These are phyloP conservation scores for Dichomitus squalens DNA, from an alignment of 1,284 basidiomycete genomes.

Conservation along the genomic window DNA sequence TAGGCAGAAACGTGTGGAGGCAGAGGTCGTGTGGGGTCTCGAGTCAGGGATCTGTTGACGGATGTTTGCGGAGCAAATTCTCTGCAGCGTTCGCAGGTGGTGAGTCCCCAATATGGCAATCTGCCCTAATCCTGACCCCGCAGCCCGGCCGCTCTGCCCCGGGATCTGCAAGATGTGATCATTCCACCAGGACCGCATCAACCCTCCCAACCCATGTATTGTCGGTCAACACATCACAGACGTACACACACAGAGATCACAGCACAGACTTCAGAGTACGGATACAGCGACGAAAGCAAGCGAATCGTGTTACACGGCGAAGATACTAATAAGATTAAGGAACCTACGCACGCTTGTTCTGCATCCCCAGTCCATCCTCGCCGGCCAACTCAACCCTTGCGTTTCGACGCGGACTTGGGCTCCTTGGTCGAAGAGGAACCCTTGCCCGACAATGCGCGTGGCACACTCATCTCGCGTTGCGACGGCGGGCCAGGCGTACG, in stretches of 20 bases:
- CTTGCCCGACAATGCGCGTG: background rate
- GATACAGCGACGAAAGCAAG: slow-evolving; percentile 13
- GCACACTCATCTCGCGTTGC: slow-evolving; percentile 20
- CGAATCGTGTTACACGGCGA: slow-evolving; percentile 7
- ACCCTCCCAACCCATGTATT: too few relatives aligned
- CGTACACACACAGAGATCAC: background rate
- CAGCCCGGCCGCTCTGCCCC: background rate
- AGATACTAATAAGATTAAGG: slow-evolving; percentile 22
- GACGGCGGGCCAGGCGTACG: slow-evolving; percentile 32
- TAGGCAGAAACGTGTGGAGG: background rate
- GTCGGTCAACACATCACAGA: too few relatives aligned
- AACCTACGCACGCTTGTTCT: slow-evolving; percentile 2
- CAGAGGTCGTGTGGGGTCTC: slow-evolving; percentile 27
- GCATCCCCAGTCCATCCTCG: background rate
- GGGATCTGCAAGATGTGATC: slow-evolving; percentile 5
- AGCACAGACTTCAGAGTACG: slow-evolving; percentile 1
- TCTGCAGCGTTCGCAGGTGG: slow-evolving; percentile 23
- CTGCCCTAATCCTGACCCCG: background rate
- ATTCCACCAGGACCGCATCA: background rate
- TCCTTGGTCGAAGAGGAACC: background rate
- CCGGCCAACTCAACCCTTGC: background rate
- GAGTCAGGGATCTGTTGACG: slow-evolving; percentile 31
- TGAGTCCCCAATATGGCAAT: slow-evolving; percentile 28
- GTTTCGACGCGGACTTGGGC: background rate
- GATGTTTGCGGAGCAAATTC: slow-evolving; percentile 32